phyloP scores from a whole-genome alignment of 2,329 filamentous ascomycete species.

The Monosporascus cannonballus region DNA sequence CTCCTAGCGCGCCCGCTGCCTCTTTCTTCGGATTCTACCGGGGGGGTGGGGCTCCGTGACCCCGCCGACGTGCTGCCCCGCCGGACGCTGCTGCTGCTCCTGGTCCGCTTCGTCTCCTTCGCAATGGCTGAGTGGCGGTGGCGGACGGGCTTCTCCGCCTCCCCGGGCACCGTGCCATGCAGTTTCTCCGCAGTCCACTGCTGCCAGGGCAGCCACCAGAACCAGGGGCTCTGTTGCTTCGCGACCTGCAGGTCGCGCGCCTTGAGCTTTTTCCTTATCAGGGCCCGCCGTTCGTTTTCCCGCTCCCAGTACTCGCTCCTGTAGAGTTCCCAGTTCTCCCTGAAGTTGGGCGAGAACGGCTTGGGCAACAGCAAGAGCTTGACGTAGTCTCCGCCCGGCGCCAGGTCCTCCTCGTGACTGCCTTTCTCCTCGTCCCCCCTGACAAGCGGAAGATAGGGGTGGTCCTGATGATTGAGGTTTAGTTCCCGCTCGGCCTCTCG shows the following conservation, averaged over 20 bases:
- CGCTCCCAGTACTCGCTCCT: slow-evolving; percentile 93
- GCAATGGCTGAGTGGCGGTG: slow-evolving; percentile 37
- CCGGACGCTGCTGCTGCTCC: slow-evolving; percentile 46
- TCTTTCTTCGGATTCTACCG: slow-evolving; percentile 36
- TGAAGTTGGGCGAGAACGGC: slow-evolving; percentile 88
- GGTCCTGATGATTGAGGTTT: slow-evolving; percentile 37
- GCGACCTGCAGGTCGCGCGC: slow-evolving; percentile 62
- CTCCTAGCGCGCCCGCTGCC: slow-evolving; percentile 32
- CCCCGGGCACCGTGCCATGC: slow-evolving; percentile 9
- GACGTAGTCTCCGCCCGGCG: slow-evolving; percentile 84
- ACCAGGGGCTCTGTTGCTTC: slow-evolving; percentile 62
- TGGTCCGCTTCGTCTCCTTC: slow-evolving; percentile 41
- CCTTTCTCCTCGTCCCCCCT: slow-evolving; percentile 52
- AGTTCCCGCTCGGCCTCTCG: slow-evolving; percentile 56
- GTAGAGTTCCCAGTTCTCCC: slow-evolving; percentile 96
- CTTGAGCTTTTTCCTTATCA: slow-evolving; percentile 64
- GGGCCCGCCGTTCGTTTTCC: slow-evolving; percentile 81
- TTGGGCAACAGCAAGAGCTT: slow-evolving; percentile 88
- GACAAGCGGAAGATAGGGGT: slow-evolving; percentile 33
- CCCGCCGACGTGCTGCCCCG: slow-evolving; percentile 43
- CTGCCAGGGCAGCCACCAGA: slow-evolving; percentile 82
- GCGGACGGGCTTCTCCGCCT: slow-evolving; percentile 31
- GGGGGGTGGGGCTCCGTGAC: slow-evolving; percentile 45
- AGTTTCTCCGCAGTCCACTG: slow-evolving; percentile 29
- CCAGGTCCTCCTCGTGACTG: slow-evolving; percentile 83